Evolutionary conservation across 192 early-diverging fungal genomes (phyloP), one percentile per base, ranked within the genome.

Genomic region (Oehlia diaphana): DNA sequence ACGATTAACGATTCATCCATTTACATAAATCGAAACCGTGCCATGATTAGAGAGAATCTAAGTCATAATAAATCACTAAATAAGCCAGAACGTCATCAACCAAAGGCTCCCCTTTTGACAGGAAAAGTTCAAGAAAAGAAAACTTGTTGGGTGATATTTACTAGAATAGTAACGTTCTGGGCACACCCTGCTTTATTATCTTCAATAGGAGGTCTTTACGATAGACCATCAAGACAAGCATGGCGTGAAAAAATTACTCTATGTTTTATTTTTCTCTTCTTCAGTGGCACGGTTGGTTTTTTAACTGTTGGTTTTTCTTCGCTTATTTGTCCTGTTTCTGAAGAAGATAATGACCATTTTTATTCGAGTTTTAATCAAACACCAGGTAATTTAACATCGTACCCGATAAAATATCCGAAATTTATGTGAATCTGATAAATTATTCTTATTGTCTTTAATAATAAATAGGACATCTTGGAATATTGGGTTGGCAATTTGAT

Each of bases 171-270:
- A 44, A 91, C 92, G 16, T 93, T 90, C 79, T 95, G 92, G 92
- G 91, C 91, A 9, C 84, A 90, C 0, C 83, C 88, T 28, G 81
- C 91, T 12, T 80, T 93, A 72, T 84, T 95, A 66, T 77, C 84
- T 72, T 88, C 87, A 62, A 83, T 90, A 33, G 90, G 88, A 28
- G 87, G 88, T 37, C 83, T 92, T 79, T 75, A 80, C 31, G 92
- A 92, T 42, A 80, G 86, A 65, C 84, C 80, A 37, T 92, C 93
- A 86, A 92, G 93, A 86, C 93, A 94, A 85, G 93, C 93, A 21
- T 94, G 93, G 93, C 88, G 93, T 73, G 93, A 94, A 80, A 94
- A 94, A 78, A 85, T 93, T 19, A 86, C 92, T 1, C 80, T 94
- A 65, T 95, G 95, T 82, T 90, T 93, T 67, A 91, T 98, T 75